Conservation (phyloP, 2,329 filamentous ascomycete genomes). For the Botrytis elliptica region DNA sequence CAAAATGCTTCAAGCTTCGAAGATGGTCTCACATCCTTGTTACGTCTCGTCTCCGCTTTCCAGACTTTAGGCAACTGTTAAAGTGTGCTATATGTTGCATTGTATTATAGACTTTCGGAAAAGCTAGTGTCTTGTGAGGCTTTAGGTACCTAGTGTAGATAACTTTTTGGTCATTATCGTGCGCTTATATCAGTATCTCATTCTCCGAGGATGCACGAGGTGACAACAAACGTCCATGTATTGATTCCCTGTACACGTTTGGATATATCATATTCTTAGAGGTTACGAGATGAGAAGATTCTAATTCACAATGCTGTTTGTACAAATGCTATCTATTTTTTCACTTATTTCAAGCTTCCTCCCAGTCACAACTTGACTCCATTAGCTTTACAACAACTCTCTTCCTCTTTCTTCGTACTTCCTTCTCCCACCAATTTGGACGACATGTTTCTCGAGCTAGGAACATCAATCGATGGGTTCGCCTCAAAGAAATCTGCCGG, state of each 20-base stretch:
- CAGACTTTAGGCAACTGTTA: background rate
- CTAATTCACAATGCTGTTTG: background rate
- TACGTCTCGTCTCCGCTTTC: background rate
- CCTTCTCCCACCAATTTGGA: background rate
- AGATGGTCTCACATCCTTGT: background rate
- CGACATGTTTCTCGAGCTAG: conserved; percentile 15
- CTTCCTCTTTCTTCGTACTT: background rate
- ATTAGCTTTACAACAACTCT: background rate
- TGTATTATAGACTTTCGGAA: background rate
- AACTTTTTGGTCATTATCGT: too few relatives aligned
- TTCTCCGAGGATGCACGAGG: background rate
- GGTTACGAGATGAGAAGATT: background rate
- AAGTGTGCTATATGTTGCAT: background rate
- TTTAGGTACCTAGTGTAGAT: too few relatives aligned
- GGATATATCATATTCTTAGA: background rate
- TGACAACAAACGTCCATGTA: background rate
- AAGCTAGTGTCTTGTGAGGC: background rate
- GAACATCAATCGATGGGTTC: conserved; percentile 51
- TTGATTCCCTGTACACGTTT: background rate
- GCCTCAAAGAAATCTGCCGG: conserved; percentile 50
- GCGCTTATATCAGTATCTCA: too few relatives aligned
- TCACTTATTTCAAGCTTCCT: background rate
- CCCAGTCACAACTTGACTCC: background rate
- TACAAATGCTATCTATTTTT: background rate
- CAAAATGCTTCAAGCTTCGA: background rate